A percentile compares a stretch with the other conserved stretches of the same genome.
Evolutionary conservation across 1,139 yeast species (phyloP).

Genomic region (Suhomyces ambrosiae): DNA sequence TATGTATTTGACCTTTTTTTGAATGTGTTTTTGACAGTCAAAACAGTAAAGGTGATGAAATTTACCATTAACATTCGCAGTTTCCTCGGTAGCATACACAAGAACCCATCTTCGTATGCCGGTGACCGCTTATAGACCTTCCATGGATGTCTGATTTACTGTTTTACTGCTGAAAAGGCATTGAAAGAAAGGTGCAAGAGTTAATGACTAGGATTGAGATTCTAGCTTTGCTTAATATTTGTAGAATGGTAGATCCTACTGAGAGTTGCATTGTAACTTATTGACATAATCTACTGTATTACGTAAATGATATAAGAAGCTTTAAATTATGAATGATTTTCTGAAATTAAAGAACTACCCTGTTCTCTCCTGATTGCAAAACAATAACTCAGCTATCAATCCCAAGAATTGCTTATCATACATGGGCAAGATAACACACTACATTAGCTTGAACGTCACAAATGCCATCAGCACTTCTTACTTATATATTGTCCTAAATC

Average conservation of each 20-base stretch:
- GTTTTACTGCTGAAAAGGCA: conserved; percentile 13
- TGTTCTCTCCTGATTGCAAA: background rate
- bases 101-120: conserved; percentile 82
- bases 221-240: background rate
- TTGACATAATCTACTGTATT: no score
- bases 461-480: no score
- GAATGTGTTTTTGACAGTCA: conserved; percentile 12
- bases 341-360: background rate
- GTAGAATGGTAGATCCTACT: no score
- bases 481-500: no score
- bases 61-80: conserved; percentile 82
- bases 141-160: conserved; percentile 68
- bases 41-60: conserved; percentile 61
- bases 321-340: no score
- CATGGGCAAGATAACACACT: no score
- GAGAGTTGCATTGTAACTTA: no score
- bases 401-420: no score
- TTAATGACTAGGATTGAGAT: no score
- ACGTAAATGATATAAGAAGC: no score
- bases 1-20: conserved; percentile 9
- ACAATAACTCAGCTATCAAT: no score
- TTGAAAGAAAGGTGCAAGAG: conserved; percentile 7
- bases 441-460: no score
- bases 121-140: conserved; percentile 77
- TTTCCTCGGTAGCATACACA: conserved; percentile 87